These are phyloP conservation scores for Acanthamoeba divionensis DNA, from an alignment of 208 protist genomes.

Conservation along the genomic window DNA sequence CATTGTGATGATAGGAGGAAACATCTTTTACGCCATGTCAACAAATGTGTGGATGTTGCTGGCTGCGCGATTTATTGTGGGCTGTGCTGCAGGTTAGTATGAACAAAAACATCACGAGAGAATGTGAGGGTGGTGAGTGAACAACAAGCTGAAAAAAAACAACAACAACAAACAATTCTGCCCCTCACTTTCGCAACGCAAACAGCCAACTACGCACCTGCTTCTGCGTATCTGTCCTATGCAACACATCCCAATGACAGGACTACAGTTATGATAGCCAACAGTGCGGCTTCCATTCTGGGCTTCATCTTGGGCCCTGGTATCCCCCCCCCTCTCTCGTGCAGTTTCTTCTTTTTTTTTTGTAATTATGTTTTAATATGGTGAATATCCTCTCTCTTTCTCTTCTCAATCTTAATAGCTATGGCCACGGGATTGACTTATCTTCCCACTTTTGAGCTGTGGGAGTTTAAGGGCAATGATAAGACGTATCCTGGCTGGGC, in stretches of 20 bases:
- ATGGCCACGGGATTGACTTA: conserved; percentile 5
- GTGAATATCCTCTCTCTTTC: not conserved
- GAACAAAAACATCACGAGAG: not conserved
- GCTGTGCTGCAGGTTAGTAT: conserved; percentile 27
- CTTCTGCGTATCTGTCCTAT: conserved; percentile 35
- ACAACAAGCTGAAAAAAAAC: not conserved
- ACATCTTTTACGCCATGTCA: conserved; percentile 13
- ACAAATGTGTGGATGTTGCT: not conserved
- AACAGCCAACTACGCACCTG: conserved; percentile 46
- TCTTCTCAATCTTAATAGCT: too few species aligned
- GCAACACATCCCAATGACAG: conserved; percentile 31
- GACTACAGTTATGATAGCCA: conserved; percentile 49
- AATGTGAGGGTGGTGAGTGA: not conserved
- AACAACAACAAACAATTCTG: not conserved
- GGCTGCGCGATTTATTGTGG: conserved; percentile 34
- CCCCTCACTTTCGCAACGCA: not conserved
- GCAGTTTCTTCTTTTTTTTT: not conserved
- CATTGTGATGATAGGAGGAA: conserved; percentile 26
- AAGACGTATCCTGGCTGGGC: conserved; percentile 35
- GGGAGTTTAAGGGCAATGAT: not conserved
- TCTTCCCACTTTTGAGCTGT: not conserved
- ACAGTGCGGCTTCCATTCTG: conserved; percentile 24
- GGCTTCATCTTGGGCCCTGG: conserved; percentile 52
- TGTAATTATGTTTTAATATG: not conserved
- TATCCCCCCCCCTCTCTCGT: not conserved